These are phyloP conservation scores for Flaveria linearis DNA, from an alignment of 129 eudicot genomes.

Conservation along the genomic window DNA sequence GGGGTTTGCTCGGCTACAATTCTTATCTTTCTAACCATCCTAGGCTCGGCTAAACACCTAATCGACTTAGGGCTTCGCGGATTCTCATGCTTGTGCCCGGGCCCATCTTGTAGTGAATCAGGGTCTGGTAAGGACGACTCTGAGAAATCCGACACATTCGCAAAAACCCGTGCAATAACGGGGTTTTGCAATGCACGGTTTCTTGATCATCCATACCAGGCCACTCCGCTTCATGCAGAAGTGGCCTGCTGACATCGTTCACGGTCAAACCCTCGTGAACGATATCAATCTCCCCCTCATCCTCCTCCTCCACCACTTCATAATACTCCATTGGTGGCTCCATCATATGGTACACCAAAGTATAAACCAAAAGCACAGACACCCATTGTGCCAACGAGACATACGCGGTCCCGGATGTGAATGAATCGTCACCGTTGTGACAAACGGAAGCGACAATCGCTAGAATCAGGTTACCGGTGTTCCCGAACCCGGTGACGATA, in stretches of 20 bases:
- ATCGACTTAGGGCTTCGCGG: slow-evolving; percentile 59
- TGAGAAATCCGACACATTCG: slow-evolving; percentile 39
- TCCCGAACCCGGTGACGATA: slow-evolving; percentile 79
- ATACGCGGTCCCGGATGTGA: slow-evolving; percentile 64
- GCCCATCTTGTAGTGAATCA: slow-evolving; percentile 49
- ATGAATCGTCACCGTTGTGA: slow-evolving; percentile 48
- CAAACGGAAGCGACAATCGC: slow-evolving; percentile 79
- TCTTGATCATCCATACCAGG: slow-evolving; percentile 90
- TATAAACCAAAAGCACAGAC: slow-evolving; percentile 67
- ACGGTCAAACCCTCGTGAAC: slow-evolving; percentile 35
- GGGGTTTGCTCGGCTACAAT: slow-evolving; percentile 85
- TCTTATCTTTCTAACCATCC: slow-evolving; percentile 68
- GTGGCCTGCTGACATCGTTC: slow-evolving; percentile 66
- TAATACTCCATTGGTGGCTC: slow-evolving; percentile 85
- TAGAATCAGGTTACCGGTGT: slow-evolving; percentile 76
- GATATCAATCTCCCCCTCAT: slow-evolving; percentile 58
- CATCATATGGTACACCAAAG: slow-evolving; percentile 94
- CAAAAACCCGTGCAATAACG: slow-evolving; percentile 65
- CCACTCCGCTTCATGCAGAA: slow-evolving; percentile 94
- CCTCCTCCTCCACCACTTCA: slow-evolving; percentile 53
- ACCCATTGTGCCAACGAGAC: slow-evolving; percentile 88
- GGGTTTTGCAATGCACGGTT: slow-evolving; percentile 76
- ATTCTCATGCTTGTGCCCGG: background rate
- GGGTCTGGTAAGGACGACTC: slow-evolving; percentile 52
- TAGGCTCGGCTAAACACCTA: slow-evolving; percentile 80